Base-by-base conservation (phyloP, 2,329 filamentous ascomycete species). In the Pseudogymnoascus sp. region DNA sequence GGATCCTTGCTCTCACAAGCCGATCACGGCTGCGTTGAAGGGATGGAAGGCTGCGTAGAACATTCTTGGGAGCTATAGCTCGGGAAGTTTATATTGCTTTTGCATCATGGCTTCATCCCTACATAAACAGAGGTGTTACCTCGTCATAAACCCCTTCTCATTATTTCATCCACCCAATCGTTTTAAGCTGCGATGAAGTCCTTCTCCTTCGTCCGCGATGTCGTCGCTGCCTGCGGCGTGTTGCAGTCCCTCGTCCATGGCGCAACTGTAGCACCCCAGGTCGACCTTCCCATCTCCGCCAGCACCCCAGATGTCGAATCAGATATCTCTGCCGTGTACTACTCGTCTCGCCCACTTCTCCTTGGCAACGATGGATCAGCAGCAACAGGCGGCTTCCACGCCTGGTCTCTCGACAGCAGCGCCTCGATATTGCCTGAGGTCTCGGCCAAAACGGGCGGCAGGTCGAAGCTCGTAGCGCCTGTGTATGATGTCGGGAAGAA, bases 351-450 rank as follows among this genome's bases (percentile, higher is more conserved):
- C 1, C 76, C 78, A 5, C 42, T 78, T 4, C 71, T 81, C 1
- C 68, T 81, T n/a, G 77, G 77, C 16, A 81, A 80, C 39, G 78
- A 81, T 61, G 78, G 76, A 11, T 76, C 74, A 0, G 75, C 78
- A 6, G 75, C 73, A 18, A 75, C 73, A 3, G 79, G 79, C 10
- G 79, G 79, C 0, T 75, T 80, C 36, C 77, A 73, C 54, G 69
- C 73, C 8, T 80, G 74, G 66, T 66, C 69, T 7, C 66, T 79
- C 36, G 67, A 71, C 47, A 70, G 69, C 26, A 67, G 71, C 42
- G 68, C 70, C 4, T 73, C 7, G 65, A 67, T 6, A 5, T 14
- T 61, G 2, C 70, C 73, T 21, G 67, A 72, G 40, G 71, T 71
- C 21, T 75, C 77, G 1, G 78, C 79, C 3, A 75, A 79, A 29